Evolutionary conservation across 257 asterid species (phyloP).

Genomic region (Nicotiana obtusifolia): DNA sequence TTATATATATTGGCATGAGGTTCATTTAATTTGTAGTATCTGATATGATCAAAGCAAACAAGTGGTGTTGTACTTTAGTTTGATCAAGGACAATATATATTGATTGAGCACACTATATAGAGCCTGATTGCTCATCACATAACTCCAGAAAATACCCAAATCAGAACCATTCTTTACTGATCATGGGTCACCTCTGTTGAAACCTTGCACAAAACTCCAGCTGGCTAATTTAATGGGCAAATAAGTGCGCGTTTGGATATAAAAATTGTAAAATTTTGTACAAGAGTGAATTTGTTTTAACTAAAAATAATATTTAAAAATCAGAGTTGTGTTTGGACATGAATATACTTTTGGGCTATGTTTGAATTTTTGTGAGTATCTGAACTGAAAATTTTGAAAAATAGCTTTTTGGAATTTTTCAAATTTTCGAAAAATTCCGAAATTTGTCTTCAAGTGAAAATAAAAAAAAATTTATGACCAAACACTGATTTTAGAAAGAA

Average conservation of each 20-base stretch:
- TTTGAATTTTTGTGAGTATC: too few relatives aligned
- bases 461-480: too few relatives aligned
- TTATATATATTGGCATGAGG: conserved; percentile 5
- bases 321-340: too few relatives aligned
- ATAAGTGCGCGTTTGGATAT: not conserved
- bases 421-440: too few relatives aligned
- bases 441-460: too few relatives aligned
- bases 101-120: not conserved
- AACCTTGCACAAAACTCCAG: conserved; percentile 1
- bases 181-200: not conserved
- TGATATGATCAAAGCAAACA: not conserved
- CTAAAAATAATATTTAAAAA: too few relatives aligned
- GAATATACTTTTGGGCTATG: too few relatives aligned
- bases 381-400: too few relatives aligned
- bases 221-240: not conserved
- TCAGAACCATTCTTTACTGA: not conserved
- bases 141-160: not conserved
- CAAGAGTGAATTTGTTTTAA: too few relatives aligned
- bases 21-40: not conserved
- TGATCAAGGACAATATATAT: not conserved
- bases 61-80: not conserved
- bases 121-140: conserved; percentile 6
- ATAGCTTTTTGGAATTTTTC: too few relatives aligned
- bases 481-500: too few relatives aligned
- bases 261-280: too few relatives aligned